Evolutionary conservation across 2,329 filamentous ascomycete genomes (phyloP).

Genomic region (Hymenoscyphus salicellus): DNA sequence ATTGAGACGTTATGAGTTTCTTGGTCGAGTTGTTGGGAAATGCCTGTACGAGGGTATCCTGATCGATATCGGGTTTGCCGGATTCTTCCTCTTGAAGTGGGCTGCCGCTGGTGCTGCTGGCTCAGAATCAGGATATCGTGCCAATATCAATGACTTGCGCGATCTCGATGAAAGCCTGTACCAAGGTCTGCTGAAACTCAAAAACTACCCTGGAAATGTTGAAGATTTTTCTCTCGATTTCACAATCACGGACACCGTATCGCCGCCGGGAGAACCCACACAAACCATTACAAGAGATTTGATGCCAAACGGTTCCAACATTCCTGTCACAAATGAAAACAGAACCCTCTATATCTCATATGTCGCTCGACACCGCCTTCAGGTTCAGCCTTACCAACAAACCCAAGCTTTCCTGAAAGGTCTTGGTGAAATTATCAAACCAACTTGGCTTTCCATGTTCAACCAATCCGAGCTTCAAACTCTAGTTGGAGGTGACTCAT

Average conservation of each 20-base stretch:
- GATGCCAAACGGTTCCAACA: conserved; percentile 71
- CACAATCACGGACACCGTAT: conserved; percentile 73
- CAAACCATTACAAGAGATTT: conserved; percentile 72
- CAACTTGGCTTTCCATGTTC: conserved; percentile 96
- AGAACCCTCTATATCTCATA: conserved; percentile 91
- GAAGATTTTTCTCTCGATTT: conserved; percentile 82
- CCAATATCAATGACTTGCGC: conserved; percentile 90
- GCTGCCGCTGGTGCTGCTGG: conserved; percentile 64
- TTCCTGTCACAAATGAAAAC: conserved; percentile 85
- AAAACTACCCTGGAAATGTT: conserved; percentile 81
- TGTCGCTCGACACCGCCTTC: conserved; percentile 81
- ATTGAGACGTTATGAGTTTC: conserved; percentile 78
- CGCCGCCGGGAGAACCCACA: conserved; percentile 44
- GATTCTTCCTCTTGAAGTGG: conserved; percentile 97
- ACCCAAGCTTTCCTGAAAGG: conserved; percentile 85
- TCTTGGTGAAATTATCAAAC: conserved; percentile 82
- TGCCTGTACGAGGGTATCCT: conserved; percentile 97
- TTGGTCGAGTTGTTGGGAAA: conserved; percentile 90
- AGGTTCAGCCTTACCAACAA: conserved; percentile 74
- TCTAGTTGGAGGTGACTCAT: conserved; percentile 82
- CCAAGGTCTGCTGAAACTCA: conserved; percentile 76
- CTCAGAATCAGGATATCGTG: conserved; percentile 71
- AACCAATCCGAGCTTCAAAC: conserved; percentile 94
- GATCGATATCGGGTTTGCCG: conserved; percentile 86
- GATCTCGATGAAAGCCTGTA: conserved; percentile 91